Conservation (phyloP, 257 asterid genomes). For the Solanum phureja region DNA sequence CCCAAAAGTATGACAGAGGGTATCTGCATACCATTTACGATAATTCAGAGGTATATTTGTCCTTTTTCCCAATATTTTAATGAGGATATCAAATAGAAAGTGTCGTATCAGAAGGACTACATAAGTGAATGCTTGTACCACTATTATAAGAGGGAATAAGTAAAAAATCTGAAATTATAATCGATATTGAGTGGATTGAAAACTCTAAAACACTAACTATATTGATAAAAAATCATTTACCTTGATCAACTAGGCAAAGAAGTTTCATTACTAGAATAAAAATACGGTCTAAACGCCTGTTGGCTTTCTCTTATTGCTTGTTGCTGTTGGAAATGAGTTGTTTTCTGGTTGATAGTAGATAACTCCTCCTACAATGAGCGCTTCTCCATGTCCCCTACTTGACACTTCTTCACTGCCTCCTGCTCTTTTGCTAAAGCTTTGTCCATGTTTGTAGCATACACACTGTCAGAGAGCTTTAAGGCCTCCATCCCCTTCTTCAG, state of each 20-base stretch:
- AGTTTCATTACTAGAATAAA: background rate
- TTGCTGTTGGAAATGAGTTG: slow-evolving; percentile 12
- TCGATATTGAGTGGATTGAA: background rate
- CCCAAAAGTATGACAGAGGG: no score
- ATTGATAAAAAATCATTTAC: background rate
- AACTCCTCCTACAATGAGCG: slow-evolving; percentile 26
- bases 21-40: no score
- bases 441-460: slow-evolving; percentile 21
- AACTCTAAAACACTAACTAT: background rate
- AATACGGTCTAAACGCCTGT: slow-evolving; percentile 4
- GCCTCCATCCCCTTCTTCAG: slow-evolving; percentile 33
- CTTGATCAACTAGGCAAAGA: background rate
- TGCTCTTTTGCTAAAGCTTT: slow-evolving; percentile 40
- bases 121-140: background rate
- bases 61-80: no score
- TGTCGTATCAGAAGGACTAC: background rate
- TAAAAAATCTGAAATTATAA: background rate
- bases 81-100: background rate
- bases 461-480: slow-evolving; percentile 3
- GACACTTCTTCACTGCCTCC: slow-evolving; percentile 38
- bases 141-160: background rate
- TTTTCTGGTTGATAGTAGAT: slow-evolving; percentile 14
- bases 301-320: slow-evolving; percentile 22
- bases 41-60: no score
- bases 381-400: slow-evolving; percentile 34